Percentiles rank a stretch among this genome's conserved stretches.
phyloP scores from a whole-genome alignment of 176 grass and related monocot genomes.

The Bothriochloa decipiens region DNA sequence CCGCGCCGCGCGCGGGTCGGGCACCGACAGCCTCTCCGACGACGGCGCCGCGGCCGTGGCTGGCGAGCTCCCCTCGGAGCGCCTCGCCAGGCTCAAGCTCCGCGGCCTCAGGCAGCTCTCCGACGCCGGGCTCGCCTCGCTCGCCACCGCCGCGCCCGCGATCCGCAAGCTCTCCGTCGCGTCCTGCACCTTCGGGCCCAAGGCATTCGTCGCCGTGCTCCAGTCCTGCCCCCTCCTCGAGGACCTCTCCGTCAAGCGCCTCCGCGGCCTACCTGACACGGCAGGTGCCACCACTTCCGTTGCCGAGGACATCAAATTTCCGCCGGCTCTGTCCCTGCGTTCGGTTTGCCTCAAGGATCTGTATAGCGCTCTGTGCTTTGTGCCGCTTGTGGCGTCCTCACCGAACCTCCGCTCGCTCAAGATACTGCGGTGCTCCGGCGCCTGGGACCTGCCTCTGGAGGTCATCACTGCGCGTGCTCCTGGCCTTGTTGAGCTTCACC shows the following conservation, averaged over 20 bases:
- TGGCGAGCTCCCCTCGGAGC: constrained; percentile 37
- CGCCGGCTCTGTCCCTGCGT: constrained; percentile 50
- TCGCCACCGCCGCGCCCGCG: constrained; percentile 45
- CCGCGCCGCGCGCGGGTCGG: constrained; percentile 54
- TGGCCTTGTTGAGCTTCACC: constrained; percentile 75
- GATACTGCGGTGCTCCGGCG: constrained; percentile 84
- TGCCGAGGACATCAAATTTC: constrained; percentile 46
- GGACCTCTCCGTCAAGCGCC: constrained; percentile 92
- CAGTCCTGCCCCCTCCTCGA: constrained; percentile 60
- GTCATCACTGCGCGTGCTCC: constrained; percentile 47
- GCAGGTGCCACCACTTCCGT: constrained; percentile 44
- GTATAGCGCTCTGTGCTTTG: constrained; percentile 81
- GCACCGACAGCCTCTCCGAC: constrained; percentile 75
- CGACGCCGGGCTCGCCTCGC: constrained; percentile 62
- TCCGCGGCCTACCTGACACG: constrained; percentile 75
- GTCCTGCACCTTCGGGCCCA: constrained; percentile 84
- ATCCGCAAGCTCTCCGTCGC: constrained; percentile 84
- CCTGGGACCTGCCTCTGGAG: constrained; percentile 80
- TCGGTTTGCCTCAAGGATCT: constrained; percentile 89
- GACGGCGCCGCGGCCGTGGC: constrained; percentile 54
- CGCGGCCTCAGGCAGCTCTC: constrained; percentile 73
- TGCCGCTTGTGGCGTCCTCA: constrained; percentile 75
- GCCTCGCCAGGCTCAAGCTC: constrained; percentile 80
- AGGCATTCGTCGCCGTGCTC: constrained; percentile 75
- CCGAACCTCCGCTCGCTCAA: constrained; percentile 78